Conservation (phyloP, 495 filamentous ascomycete genomes). For the Penicillium angulare region DNA sequence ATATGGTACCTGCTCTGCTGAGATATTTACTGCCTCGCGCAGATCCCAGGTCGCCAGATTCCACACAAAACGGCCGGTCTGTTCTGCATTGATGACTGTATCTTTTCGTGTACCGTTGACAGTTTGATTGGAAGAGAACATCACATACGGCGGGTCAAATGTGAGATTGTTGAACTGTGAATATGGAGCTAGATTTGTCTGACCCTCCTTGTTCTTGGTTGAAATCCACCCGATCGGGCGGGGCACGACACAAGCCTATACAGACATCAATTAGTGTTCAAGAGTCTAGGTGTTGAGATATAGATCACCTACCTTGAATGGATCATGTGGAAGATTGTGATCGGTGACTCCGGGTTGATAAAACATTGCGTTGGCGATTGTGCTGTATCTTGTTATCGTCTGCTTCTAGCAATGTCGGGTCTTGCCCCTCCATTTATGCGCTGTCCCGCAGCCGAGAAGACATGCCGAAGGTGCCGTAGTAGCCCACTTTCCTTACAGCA, state of each 20-base stretch:
- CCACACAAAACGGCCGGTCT: constrained; percentile 55
- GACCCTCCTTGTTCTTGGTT: constrained; percentile 31
- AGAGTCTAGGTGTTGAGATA: not conserved
- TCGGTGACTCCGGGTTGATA: constrained; percentile 35
- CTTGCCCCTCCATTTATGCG: not conserved
- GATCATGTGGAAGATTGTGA: constrained; percentile 39
- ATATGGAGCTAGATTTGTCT: constrained; percentile 55
- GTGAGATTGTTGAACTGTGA: constrained; percentile 60
- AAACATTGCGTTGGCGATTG: constrained; percentile 29
- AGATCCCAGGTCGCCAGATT: constrained; percentile 56
- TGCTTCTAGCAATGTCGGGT: too few relatives aligned
- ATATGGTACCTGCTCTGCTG: constrained; percentile 40
- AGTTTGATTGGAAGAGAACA: constrained; percentile 56
- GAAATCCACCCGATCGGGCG: constrained; percentile 49
- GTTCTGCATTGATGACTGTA: constrained; percentile 51
- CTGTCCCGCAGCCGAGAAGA: not conserved
- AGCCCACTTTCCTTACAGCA: too few relatives aligned
- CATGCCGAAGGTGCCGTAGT: too few relatives aligned
- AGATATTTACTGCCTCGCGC: constrained; percentile 50
- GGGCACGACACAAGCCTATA: constrained; percentile 39
- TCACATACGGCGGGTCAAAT: constrained; percentile 58
- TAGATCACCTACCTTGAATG: constrained; percentile 36
- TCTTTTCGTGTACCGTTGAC: constrained; percentile 45
- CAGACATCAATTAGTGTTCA: too few relatives aligned
- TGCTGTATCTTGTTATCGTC: too few relatives aligned